Evolutionary conservation across 1,284 basidiomycete species (phyloP), one percentile per base, ranked within the genome.

Genomic region (Papiliotrema laurentii): DNA sequence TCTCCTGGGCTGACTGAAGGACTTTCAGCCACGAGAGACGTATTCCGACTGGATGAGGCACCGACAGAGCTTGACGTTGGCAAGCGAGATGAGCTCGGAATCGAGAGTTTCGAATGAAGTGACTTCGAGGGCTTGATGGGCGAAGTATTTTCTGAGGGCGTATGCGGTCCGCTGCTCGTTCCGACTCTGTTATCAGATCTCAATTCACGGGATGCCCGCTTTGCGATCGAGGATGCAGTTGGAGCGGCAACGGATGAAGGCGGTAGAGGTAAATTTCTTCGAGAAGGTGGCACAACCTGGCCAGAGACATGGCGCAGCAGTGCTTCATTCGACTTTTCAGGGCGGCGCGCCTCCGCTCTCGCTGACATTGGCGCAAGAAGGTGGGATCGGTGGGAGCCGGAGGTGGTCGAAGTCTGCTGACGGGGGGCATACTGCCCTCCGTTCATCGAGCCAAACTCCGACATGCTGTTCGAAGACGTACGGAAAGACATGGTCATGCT

Each of bases 181-280:
- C 43, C 54, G 5, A 43, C 49, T 11, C 51, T 45, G 6, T 50
- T 51, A 25, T 54, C 61, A 28, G 54, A 56, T 27, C 53, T 21
- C 44, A 63, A 47, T 13, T 63, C 56, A 34, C 61, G 45, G 14
- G 64, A 59, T 4, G 55, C 37, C 13, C 65, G 53, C 50, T 71
- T 72, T 33, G 69, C 68, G 9, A 55, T 56, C 1, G 70, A 62
- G 0, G 72, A 70, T 5, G 64, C 54, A 5, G 66, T 71, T 56
- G 67, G 61, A 16, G 65, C 64, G 0, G 68, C 66, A 0, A 63
- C 60, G 2, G 64, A 61, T n/a, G n/a, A n/a, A 2, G 67, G 66
- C 9, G 71, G 66, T 5, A 59, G 76, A 39, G 83, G 79, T 22
- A 82, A 76, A 61, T 87, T 84, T 27, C 88, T 82, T 54, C 84